phyloP scores from a whole-genome alignment of 306 rosid species.

The Arachis stenosperma region DNA sequence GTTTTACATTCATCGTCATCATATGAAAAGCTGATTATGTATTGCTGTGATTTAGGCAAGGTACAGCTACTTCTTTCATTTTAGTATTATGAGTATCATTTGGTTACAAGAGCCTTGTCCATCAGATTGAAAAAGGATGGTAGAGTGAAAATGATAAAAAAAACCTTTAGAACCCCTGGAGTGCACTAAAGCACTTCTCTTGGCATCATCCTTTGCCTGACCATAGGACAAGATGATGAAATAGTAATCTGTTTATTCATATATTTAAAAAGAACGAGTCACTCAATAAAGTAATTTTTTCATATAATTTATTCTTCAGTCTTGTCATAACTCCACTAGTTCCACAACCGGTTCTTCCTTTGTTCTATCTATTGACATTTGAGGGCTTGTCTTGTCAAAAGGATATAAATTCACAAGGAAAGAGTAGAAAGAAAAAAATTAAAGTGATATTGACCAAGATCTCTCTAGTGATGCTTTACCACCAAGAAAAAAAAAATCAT shows the following conservation, averaged over 20 bases:
- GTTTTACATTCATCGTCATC: conserved; percentile 64
- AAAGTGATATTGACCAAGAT: neutral
- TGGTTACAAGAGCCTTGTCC: neutral
- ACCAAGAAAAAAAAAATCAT: too few relatives aligned
- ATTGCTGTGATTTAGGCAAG: conserved; percentile 66
- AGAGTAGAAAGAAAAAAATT: neutral
- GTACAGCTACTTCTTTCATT: conserved; percentile 49
- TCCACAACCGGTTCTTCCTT: neutral
- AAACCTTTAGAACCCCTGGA: neutral
- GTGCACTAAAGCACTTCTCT: conserved; percentile 1
- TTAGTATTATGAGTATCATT: conserved; percentile 1
- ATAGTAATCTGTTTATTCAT: conserved; percentile 12
- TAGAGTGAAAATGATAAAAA: neutral
- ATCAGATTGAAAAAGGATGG: neutral
- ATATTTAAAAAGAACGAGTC: neutral
- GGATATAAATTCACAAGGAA: neutral
- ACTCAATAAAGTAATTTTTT: neutral
- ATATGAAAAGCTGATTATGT: conserved; percentile 62
- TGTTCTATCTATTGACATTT: neutral
- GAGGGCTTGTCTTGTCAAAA: conserved; percentile 1
- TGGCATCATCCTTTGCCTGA: neutral
- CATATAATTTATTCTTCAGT: neutral
- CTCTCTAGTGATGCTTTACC: neutral
- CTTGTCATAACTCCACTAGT: neutral
- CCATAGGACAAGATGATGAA: neutral